Evolutionary conservation across 2,329 filamentous ascomycete species (phyloP).

Genomic region (Aspergillus flavus): DNA sequence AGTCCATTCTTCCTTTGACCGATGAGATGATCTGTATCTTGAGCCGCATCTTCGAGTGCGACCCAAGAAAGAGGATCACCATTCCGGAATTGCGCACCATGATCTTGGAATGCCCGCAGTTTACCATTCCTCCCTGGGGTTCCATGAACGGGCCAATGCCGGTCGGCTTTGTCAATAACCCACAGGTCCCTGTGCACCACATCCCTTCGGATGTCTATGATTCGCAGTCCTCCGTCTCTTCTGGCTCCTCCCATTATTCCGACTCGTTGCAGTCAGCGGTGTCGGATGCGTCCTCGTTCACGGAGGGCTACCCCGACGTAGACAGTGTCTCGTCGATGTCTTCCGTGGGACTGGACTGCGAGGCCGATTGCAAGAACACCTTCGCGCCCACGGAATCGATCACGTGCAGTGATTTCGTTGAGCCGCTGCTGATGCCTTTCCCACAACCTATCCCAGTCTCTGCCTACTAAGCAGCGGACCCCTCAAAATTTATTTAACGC

Average conservation of each 20-base stretch:
- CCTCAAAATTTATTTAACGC: slow-evolving; percentile 16
- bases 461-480: slow-evolving; percentile 27
- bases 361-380: slow-evolving; percentile 33
- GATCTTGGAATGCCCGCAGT: slow-evolving; percentile 74
- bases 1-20: slow-evolving; percentile 89
- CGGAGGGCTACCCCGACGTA: slow-evolving; percentile 40
- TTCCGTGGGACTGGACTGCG: slow-evolving; percentile 36
- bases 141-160: slow-evolving; percentile 39
- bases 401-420: slow-evolving; percentile 30
- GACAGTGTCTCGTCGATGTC: slow-evolving; percentile 39
- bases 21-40: slow-evolving; percentile 87
- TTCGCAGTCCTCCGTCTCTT: slow-evolving; percentile 41
- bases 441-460: slow-evolving; percentile 28
- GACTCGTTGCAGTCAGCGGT: slow-evolving; percentile 43
- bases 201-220: slow-evolving; percentile 38
- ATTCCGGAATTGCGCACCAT: slow-evolving; percentile 75
- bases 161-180: slow-evolving; percentile 38
- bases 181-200: slow-evolving; percentile 38
- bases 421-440: slow-evolving; percentile 30
- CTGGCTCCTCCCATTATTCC: slow-evolving; percentile 38
- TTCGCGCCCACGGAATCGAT: slow-evolving; percentile 31
- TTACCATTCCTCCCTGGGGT: slow-evolving; percentile 58
- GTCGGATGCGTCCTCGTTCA: slow-evolving; percentile 43
- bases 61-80: slow-evolving; percentile 80
- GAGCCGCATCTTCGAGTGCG: slow-evolving; percentile 81